These are phyloP conservation scores for Juncus effusus DNA, from an alignment of 176 grass and related monocot species.

Conservation along the genomic window DNA sequence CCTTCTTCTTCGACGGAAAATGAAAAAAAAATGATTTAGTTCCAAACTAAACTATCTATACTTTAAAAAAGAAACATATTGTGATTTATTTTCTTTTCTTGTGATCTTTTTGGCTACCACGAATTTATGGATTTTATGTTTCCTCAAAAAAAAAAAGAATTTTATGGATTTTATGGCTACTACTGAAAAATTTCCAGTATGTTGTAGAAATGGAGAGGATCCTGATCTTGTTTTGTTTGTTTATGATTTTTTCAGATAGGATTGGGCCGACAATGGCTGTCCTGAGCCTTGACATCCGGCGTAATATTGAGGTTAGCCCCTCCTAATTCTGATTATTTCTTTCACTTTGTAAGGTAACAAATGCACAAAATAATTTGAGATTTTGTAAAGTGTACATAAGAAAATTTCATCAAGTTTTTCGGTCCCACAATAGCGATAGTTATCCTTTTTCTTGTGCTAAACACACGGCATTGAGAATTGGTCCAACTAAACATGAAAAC, in stretches of 20 bases:
- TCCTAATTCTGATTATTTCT: not conserved
- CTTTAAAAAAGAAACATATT: too few relatives aligned
- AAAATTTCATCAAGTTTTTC: too few relatives aligned
- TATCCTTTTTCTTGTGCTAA: conserved; percentile 35
- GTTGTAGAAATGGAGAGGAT: conserved; percentile 5
- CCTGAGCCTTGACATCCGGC: conserved; percentile 75
- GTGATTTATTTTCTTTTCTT: conserved; percentile 1
- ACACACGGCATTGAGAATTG: conserved; percentile 41
- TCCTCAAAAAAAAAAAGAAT: too few relatives aligned
- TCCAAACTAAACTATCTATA: not conserved
- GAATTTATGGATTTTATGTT: too few relatives aligned
- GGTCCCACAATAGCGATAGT: too few relatives aligned
- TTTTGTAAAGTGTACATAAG: too few relatives aligned
- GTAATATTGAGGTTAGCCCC: conserved; percentile 66
- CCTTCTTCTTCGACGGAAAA: not conserved
- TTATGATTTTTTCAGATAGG: conserved; percentile 63
- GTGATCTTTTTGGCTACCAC: not conserved
- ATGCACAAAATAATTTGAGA: too few relatives aligned
- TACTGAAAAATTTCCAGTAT: not conserved
- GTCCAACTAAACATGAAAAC: not conserved
- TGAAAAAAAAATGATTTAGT: not conserved
- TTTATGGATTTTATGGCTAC: too few relatives aligned
- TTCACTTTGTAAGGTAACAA: too few relatives aligned
- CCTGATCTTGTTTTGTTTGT: conserved; percentile 1
- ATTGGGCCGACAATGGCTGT: conserved; percentile 89